These are phyloP conservation scores for Diplotaxis tenuifolia DNA, from an alignment of 345 rosid genomes.

Conservation along the genomic window DNA sequence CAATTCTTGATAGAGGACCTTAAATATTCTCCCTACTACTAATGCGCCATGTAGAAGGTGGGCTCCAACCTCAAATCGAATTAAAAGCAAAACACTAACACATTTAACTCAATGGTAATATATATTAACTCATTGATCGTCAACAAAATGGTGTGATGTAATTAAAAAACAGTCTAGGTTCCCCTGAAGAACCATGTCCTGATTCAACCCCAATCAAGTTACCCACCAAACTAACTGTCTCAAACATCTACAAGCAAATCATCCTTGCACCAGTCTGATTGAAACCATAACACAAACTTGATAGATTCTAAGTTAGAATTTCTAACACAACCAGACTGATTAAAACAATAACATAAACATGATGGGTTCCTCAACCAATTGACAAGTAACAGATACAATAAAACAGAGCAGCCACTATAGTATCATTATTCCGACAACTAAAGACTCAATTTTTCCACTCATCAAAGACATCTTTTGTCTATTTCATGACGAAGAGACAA, in stretches of 20 bases:
- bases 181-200: background rate
- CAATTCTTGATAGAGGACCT: background rate
- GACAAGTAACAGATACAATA: too few species aligned
- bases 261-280: background rate
- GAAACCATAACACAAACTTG: background rate
- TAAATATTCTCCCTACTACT: background rate
- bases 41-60: background rate
- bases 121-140: background rate
- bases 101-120: background rate
- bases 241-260: background rate
- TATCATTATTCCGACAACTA: too few species aligned
- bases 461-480: too few species aligned
- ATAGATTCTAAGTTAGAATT: too few species aligned
- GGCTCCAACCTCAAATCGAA: background rate
- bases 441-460: conserved; percentile 23
- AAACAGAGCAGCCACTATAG: too few species aligned
- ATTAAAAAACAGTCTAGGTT: background rate
- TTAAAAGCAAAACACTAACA: background rate
- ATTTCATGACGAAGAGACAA: conserved; percentile 57
- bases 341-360: background rate
- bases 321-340: background rate
- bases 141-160: background rate
- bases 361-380: background rate
- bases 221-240: background rate
- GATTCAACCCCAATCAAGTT: background rate